Percentiles rank a stretch among this genome's conserved stretches.
phyloP scores from a whole-genome alignment of 805 yeast genomes.

The Kuraishia capsulata region DNA sequence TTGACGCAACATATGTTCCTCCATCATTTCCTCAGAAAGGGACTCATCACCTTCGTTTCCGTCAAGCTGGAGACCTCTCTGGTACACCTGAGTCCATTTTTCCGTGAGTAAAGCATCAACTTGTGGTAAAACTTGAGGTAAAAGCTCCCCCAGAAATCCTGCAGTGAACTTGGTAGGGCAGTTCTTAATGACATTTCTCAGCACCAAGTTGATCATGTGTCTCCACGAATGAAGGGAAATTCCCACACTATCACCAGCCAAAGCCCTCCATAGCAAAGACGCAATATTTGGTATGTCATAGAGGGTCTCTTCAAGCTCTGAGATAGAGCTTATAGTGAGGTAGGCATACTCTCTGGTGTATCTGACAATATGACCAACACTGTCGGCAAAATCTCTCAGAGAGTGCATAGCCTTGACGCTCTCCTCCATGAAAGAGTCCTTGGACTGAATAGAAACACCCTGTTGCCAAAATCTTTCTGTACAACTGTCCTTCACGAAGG shows the following conservation, averaged over 20 bases:
- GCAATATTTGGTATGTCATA: conserved; percentile 84
- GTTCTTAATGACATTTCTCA: conserved; percentile 77
- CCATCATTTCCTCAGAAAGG: conserved; percentile 97
- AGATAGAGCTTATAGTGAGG: conserved; percentile 78
- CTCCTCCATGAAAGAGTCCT: conserved; percentile 91
- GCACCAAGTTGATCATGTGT: conserved; percentile 85
- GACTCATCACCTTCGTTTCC: conserved; percentile 46
- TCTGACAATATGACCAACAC: conserved; percentile 91
- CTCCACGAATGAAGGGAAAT: conserved; percentile 95
- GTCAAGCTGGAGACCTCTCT: conserved; percentile 45
- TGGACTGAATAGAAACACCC: conserved; percentile 89
- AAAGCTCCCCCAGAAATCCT: conserved; percentile 63
- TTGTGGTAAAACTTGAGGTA: conserved; percentile 68
- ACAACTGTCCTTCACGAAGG: conserved; percentile 83
- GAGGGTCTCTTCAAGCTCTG: conserved; percentile 82
- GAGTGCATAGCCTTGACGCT: conserved; percentile 91
- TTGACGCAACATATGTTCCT: conserved; percentile 88
- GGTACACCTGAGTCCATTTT: conserved; percentile 66
- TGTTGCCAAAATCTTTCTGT: conserved; percentile 98
- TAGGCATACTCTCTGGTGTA: conserved; percentile 96
- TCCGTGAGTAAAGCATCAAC: conserved; percentile 65
- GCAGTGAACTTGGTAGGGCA: conserved; percentile 71
- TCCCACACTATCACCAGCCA: conserved; percentile 79
- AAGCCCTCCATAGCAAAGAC: conserved; percentile 66
- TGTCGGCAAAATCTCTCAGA: conserved; percentile 92